These are phyloP conservation scores for Rhodosporidiobolus sp. DNA, from an alignment of 768 basidiomycete species.

Conservation along the genomic window DNA sequence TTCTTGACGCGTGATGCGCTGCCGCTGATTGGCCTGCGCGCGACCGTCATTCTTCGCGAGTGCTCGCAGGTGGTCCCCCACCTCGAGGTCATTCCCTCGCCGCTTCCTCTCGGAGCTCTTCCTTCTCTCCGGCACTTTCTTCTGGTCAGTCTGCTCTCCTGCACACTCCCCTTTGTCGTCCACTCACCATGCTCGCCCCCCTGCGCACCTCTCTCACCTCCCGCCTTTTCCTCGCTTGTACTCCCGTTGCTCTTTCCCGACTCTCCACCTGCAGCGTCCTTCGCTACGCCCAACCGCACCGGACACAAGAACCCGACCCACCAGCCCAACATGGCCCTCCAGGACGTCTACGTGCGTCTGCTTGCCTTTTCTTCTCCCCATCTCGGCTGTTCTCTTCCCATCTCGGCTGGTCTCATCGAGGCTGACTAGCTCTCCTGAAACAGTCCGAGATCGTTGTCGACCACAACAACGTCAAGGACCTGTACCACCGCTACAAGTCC, in stretches of 20 bases:
- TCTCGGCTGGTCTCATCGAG: too few relatives aligned
- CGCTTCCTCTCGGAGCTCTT: too few relatives aligned
- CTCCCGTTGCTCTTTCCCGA: background rate
- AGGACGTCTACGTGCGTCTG: constrained; percentile 8
- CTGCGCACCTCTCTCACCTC: background rate
- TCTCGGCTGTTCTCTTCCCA: background rate
- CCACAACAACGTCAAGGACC: constrained; percentile 25
- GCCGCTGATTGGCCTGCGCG: too few relatives aligned
- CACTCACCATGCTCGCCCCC: background rate
- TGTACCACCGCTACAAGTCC: constrained; percentile 5
- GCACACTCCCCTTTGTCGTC: too few relatives aligned
- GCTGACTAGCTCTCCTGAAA: background rate
- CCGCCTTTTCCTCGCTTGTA: background rate
- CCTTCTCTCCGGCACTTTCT: too few relatives aligned
- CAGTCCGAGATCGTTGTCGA: constrained; percentile 18
- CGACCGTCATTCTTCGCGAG: too few relatives aligned
- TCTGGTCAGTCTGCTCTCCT: too few relatives aligned
- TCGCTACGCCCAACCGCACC: background rate
- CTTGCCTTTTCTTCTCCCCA: background rate
- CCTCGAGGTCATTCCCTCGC: too few relatives aligned
- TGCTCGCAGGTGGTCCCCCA: too few relatives aligned
- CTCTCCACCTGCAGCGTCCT: background rate
- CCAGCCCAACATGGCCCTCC: background rate
- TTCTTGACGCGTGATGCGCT: too few relatives aligned
- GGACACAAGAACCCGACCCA: background rate